Base-by-base conservation (phyloP, 1,284 basidiomycete species). In the Microbotryum violaceum region DNA sequence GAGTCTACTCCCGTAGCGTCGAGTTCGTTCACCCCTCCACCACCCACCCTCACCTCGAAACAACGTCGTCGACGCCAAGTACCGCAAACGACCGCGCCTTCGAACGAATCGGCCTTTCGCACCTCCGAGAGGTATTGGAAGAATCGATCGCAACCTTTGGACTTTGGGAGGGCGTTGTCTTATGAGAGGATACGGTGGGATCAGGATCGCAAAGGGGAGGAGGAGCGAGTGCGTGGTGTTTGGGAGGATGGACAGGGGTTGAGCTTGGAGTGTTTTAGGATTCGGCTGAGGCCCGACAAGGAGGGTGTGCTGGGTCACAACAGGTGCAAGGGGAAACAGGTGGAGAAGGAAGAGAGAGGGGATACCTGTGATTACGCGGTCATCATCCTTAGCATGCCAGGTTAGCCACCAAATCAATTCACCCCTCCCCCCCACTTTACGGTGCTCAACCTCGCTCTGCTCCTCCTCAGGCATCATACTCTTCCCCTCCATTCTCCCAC, bases 391-490 rank as follows among this genome's bases (percentile, higher is more conserved):
- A 58, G 64, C 2, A 57, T 66, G 5, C 70, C 70, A 31, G 70
- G 70, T 67, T 27, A 45, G 67, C 21, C 21, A 3, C 23, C 48
- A 21, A 21, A 55, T 56, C 31, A 8, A 14, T n/a, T 31, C 23
- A 14, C 31, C 14, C 50, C 20, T 8, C 4, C 37, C 50, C 25
- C 50, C 8, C 37, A 42, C 37, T n/a, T 1, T 0, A 7, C 21
- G n/a, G 25, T 25, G 42, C 55, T 59, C 31, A 61, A 45, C 14
- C 3, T 21, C 31, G 31, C 6, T 4, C 1, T 21, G 1, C 9
- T 37, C 6, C 12, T 8, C 21, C 42, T 57, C 23, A 93, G 91
- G 91, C 21, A 82, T 93, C 27, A 84, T 93, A 21, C 74, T 93
- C 21, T 76, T 94, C 6, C 90, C 90, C 8, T 78, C 79, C 1